Conservation (phyloP, 2,329 filamentous ascomycete species). For the Penicillium paneum region DNA sequence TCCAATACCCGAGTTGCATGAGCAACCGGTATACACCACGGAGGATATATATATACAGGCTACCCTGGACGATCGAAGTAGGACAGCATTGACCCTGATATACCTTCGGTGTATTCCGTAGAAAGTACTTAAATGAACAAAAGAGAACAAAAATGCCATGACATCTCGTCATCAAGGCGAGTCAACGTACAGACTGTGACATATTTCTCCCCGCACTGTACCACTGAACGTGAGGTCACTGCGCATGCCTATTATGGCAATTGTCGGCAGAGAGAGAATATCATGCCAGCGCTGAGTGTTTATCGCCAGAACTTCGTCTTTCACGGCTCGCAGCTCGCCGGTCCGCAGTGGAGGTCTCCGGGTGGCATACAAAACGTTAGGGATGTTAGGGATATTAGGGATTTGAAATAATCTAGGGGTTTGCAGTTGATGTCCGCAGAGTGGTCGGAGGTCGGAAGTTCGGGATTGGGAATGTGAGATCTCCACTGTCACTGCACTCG, state of each 20-base stretch:
- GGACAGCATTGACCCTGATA: background rate
- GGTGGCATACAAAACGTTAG: background rate
- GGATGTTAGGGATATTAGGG: background rate
- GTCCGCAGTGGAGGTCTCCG: conserved; percentile 20
- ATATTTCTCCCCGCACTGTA: background rate
- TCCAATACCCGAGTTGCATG: background rate
- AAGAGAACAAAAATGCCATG: background rate
- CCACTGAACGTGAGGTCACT: background rate
- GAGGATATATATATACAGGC: background rate
- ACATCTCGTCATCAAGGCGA: background rate
- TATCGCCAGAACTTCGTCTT: background rate
- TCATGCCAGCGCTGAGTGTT: background rate
- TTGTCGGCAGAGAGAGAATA: background rate
- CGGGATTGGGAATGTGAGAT: conserved; percentile 10
- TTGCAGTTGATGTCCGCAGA: background rate
- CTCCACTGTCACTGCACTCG: background rate
- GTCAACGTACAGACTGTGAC: background rate
- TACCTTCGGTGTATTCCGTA: background rate
- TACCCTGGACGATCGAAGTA: background rate
- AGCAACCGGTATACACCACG: background rate
- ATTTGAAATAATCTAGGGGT: background rate
- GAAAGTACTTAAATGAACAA: background rate
- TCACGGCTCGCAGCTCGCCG: conserved; percentile 11
- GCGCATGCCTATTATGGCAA: background rate
- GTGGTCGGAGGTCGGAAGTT: conserved; percentile 18